A percentile compares a stretch with the other conserved stretches of the same genome.
These are phyloP conservation scores for Penicillium canariense DNA, from an alignment of 495 filamentous ascomycete species.

Conservation along the genomic window DNA sequence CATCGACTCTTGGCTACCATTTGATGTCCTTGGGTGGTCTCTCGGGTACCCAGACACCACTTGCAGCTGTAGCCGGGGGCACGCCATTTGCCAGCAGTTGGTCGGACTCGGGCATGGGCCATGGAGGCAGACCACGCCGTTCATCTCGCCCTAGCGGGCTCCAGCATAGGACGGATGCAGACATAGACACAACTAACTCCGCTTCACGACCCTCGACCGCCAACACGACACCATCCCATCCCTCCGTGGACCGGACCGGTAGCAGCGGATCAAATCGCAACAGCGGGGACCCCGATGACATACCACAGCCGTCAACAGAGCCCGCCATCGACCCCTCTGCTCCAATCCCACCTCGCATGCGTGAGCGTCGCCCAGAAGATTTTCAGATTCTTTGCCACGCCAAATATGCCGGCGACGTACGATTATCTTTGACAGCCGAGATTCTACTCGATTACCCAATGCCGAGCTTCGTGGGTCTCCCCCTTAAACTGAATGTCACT, in stretches of 20 bases:
- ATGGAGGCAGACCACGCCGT: slow-evolving; percentile 14
- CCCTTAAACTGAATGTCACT: slow-evolving; percentile 87
- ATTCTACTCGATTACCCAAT: slow-evolving; percentile 97
- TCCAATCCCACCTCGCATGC: slow-evolving; percentile 40
- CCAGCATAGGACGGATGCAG: slow-evolving; percentile 26
- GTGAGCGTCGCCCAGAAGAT: slow-evolving; percentile 54
- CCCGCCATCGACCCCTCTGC: slow-evolving; percentile 26
- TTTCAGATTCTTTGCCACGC: slow-evolving; percentile 88
- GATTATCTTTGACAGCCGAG: slow-evolving; percentile 84
- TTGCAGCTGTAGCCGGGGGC: slow-evolving; percentile 80
- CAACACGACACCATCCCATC: slow-evolving; percentile 34
- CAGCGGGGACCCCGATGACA: slow-evolving; percentile 17
- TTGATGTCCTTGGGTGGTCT: slow-evolving; percentile 69
- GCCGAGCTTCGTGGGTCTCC: slow-evolving; percentile 92
- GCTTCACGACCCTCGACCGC: slow-evolving; percentile 46
- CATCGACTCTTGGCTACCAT: slow-evolving; percentile 88
- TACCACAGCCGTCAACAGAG: slow-evolving; percentile 29
- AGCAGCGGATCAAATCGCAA: slow-evolving; percentile 28
- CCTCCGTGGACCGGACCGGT: slow-evolving; percentile 31
- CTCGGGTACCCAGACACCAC: slow-evolving; percentile 81
- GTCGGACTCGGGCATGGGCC: slow-evolving; percentile 38
- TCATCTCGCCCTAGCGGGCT: slow-evolving; percentile 12
- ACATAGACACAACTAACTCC: slow-evolving; percentile 35
- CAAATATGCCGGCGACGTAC: slow-evolving; percentile 79
- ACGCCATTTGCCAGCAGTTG: slow-evolving; percentile 53